Evolutionary conservation across 495 filamentous ascomycete species (phyloP).

Genomic region (Neurospora pannonica): DNA sequence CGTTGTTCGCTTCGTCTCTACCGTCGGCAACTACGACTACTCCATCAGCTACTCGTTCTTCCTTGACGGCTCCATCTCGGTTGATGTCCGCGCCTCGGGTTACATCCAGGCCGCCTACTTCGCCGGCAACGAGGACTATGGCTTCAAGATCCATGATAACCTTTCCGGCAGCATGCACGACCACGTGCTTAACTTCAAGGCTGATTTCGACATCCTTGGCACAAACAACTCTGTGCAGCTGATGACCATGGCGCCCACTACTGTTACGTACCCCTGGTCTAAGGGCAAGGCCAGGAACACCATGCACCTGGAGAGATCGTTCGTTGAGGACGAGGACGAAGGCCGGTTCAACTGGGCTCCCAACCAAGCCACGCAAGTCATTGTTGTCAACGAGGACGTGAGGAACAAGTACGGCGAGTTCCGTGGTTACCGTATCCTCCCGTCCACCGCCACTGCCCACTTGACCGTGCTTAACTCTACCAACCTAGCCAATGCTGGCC

Average conservation of each 20-base stretch:
- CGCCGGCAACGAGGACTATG: conserved; percentile 44
- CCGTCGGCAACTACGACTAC: conserved; percentile 43
- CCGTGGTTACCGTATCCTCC: conserved; percentile 44
- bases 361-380: conserved; percentile 41
- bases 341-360: conserved; percentile 40
- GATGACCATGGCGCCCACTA: conserved; percentile 28
- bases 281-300: conserved; percentile 39
- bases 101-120: conserved; percentile 47
- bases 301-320: conserved; percentile 39
- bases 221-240: conserved; percentile 39
- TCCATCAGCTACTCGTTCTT: conserved; percentile 33
- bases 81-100: conserved; percentile 44
- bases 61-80: conserved; percentile 43
- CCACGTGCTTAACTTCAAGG: conserved; percentile 52
- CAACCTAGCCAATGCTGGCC: conserved; percentile 35
- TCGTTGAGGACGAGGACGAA: conserved; percentile 38
- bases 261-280: conserved; percentile 35
- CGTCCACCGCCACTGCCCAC: conserved; percentile 28
- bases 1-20: conserved; percentile 31
- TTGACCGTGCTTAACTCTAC: conserved; percentile 40
- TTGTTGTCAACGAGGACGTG: conserved; percentile 43
- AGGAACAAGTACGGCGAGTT: conserved; percentile 45
- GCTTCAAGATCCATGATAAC: conserved; percentile 46
- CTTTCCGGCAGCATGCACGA: conserved; percentile 49
- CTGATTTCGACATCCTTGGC: conserved; percentile 46